Conservation (phyloP, 2,329 filamentous ascomycete genomes). For the Talaromyces pinophilus region DNA sequence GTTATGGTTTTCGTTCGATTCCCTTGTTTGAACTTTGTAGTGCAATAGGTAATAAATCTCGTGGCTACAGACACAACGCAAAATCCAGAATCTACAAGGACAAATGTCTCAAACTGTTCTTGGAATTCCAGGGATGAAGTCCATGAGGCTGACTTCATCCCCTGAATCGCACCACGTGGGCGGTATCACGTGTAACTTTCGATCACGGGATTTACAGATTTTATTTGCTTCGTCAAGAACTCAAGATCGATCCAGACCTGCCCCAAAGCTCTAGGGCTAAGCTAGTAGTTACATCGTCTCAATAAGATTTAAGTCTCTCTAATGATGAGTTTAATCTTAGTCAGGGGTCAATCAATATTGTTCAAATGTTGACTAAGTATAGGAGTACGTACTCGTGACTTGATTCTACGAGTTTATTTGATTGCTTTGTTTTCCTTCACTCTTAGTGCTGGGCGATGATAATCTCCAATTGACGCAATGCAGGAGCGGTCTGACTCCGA, state of each 20-base stretch:
- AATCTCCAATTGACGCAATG: neutral
- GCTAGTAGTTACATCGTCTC: neutral
- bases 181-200: neutral
- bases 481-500: neutral
- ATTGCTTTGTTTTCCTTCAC: neutral
- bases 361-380: neutral
- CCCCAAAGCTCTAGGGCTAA: neutral
- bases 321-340: neutral
- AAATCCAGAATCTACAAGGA: neutral
- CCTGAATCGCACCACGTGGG: conserved; percentile 9
- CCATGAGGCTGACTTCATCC: neutral
- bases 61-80: no score
- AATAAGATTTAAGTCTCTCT: neutral
- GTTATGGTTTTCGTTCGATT: neutral
- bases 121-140: neutral
- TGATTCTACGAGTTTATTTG: neutral
- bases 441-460: neutral
- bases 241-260: neutral
- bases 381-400: neutral
- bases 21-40: neutral
- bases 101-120: neutral
- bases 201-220: conserved; percentile 13
- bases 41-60: no score
- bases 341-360: neutral
- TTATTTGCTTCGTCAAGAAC: neutral